Base-by-base conservation (phyloP, 495 filamentous ascomycete species). In the Hypomontagnella monticulosa region DNA sequence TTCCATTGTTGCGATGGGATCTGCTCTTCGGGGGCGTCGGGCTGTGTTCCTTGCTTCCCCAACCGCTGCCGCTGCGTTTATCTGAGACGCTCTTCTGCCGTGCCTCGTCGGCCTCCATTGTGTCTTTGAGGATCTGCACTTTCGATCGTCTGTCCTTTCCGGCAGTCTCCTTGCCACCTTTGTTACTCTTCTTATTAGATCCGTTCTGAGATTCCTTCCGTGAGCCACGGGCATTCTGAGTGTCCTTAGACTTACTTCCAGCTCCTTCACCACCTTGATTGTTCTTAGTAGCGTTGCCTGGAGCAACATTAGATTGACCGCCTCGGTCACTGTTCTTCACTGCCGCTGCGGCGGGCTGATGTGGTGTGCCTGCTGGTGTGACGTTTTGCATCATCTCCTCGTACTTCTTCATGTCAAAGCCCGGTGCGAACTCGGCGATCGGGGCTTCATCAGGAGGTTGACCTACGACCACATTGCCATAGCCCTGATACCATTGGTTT, bases 291-390 rank as follows among this genome's bases (percentile, higher is more conserved):
- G 34, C 7, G n/a, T 37, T 56, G 27, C 37, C 32, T 23, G 68
- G 68, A 16, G 55, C 36, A n/a, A 71, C 60, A 14, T 73, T 73
- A 11, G 71, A 71, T 44, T 57, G 55, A 23, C 68, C 66, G 14
- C 36, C 68, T 2, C 30, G 47, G 16, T 71, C 66, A 36, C 47
- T 61, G 16, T 12, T 38, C 53, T 61, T 65, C 30, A 10, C 14
- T 19, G 9, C 37, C 34, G n/a, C n/a, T n/a, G n/a, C n/a, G n/a
- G n/a, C n/a, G n/a, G 15, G 1, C 14, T 60, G 47, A 2, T 50
- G 34, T n/a, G 44, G 36, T 2, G 30, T 18, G 23, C 23, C 5
- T 40, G 47, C 7, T 34, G 53, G 12, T 12, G 43, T 43, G 1
- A 18, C 36, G 30, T 32, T 14, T 16, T 49, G 23, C 15, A 46